Percentiles rank a stretch among this genome's conserved stretches.
Conservation (phyloP, 192 early-diverging fungal species). For the Backusella parvicylindrica region DNA sequence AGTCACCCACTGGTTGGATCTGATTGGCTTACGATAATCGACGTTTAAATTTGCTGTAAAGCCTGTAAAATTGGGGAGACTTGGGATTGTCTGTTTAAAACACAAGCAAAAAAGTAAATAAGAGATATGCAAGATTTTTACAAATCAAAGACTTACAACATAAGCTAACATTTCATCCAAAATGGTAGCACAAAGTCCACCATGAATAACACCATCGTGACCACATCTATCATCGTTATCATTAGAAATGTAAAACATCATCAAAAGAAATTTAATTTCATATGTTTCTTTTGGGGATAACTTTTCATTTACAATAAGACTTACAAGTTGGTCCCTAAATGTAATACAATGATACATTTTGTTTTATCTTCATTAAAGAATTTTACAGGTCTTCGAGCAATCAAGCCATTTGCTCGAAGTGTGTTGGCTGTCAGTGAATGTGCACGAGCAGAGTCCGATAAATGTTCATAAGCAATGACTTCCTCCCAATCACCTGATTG, state of each 20-base stretch:
- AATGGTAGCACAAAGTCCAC: slow-evolving; percentile 54
- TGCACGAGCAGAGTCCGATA: slow-evolving; percentile 16
- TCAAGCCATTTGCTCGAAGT: slow-evolving; percentile 47
- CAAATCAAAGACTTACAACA: slow-evolving; percentile 19
- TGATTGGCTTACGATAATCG: slow-evolving; percentile 26
- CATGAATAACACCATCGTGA: slow-evolving; percentile 77
- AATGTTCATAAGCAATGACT: slow-evolving; percentile 31
- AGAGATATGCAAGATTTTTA: background rate
- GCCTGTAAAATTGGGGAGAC: slow-evolving; percentile 26
- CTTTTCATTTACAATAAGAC: background rate
- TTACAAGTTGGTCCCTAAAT: slow-evolving; percentile 62
- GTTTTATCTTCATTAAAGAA: slow-evolving; percentile 52
- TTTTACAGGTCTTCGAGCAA: slow-evolving; percentile 47
- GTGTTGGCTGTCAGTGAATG: slow-evolving; percentile 37
- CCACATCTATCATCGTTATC: slow-evolving; percentile 47
- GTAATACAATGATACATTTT: slow-evolving; percentile 51
- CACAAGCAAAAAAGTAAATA: background rate
- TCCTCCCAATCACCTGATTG: slow-evolving; percentile 20
- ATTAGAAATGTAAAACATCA: background rate
- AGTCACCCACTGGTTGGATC: slow-evolving; percentile 26
- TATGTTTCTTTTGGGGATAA: background rate
- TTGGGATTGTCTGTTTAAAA: slow-evolving; percentile 10
- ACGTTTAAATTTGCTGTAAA: slow-evolving; percentile 35
- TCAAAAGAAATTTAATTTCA: background rate
- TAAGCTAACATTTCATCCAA: slow-evolving; percentile 35